Evolutionary conservation across 805 yeast genomes (phyloP), one percentile per base, ranked within the genome.

Genomic region (Candida sphagnicola): DNA sequence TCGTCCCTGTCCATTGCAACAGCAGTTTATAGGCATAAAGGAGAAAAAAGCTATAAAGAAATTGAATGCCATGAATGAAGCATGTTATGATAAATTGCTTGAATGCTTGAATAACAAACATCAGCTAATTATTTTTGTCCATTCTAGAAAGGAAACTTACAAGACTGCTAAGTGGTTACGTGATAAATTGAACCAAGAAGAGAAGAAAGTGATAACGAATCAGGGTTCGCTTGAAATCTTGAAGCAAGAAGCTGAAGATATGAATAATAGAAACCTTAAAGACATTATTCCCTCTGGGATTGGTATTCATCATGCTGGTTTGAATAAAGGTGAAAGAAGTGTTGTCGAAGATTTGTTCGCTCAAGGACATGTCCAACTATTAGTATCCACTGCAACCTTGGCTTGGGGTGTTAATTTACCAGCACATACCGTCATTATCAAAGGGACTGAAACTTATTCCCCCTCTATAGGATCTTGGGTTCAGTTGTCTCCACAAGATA

Each of bases 371-470:
- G 62, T 87, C n/a, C 84, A 80, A 49, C 85, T 89, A 1, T 66
- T 89, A 40, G 90, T 90, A 1, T 87, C 95, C 0, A 89, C 97
- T 2, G 95, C 96, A 0, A 89, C 97, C 0, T 73, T 89, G 43
- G 96, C 97, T 0, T 89, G 97, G 97, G 97, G 97, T 73, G 96
- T 89, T 23, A 89, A 89, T 56, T 70, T 89, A 40, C 97, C 97
- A 2, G 96, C 96, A 0, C 96, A 90, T 53, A 87, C 96, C 0
- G 97, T 89, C 21, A 81, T 89, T 18, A 85, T 89, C 45, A 87
- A 87, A 53, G 98, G 98, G 0, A 91, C 99, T 0, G 95, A 87
- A 52, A 81, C 89, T 0, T 93, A 95, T 52, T 84, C 93, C 4
- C 97, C 99, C 0, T 93, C 85, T 46, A 77, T 76, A 45, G 95